Evolutionary conservation across 208 protist genomes (phyloP), one percentile per base, ranked within the genome.

Genomic region (Endotrypanum monterogeii): DNA sequence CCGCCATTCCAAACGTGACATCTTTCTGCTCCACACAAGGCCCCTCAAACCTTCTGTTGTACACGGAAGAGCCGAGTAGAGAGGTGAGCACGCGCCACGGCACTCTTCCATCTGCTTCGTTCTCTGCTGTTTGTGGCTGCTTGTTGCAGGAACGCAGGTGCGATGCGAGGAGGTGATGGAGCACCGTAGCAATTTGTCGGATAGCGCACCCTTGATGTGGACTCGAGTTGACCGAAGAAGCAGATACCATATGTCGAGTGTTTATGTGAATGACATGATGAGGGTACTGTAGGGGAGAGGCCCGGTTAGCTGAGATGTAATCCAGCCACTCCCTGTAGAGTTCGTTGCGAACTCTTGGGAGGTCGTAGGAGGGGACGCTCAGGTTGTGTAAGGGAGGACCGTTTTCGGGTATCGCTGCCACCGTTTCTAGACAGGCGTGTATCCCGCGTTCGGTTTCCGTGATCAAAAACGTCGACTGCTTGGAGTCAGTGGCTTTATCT

Each of bases 221-320:
- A 46, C 1, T 32, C 11, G 63, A n/a, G 1, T 12, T 30, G 51
- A 55, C 50, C 55, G 44, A 23, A 18, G 50, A 8, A 48, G 32
- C 30, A 2, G 48, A 28, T 20, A 25, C 7, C 23, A 51, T 18
- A 18, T 51, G 35, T 25, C 44, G 39, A 20, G 57, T 52, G 16
- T 32, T 44, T 30, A 79, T 57, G 54, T 44, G 23, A 23, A 87
- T 30, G n/a, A 51, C 62, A 73, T 90, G 86, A 51, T 79, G 73
- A 6, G 86, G 86, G 60, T 88, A 86, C 35, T 87, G 73, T 1
- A 78, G 67, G 2, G 80, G 76, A 20, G 65, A 72, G 28, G 67
- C 60, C 32, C 76, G 77, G 39, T 67, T 46, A 11, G 30, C 18
- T 3, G 75, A 77, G 1, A 88, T 57, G 54, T 86, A 54, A 4